Conservation (phyloP, 768 basidiomycete genomes). For the Podaxis sp. region DNA sequence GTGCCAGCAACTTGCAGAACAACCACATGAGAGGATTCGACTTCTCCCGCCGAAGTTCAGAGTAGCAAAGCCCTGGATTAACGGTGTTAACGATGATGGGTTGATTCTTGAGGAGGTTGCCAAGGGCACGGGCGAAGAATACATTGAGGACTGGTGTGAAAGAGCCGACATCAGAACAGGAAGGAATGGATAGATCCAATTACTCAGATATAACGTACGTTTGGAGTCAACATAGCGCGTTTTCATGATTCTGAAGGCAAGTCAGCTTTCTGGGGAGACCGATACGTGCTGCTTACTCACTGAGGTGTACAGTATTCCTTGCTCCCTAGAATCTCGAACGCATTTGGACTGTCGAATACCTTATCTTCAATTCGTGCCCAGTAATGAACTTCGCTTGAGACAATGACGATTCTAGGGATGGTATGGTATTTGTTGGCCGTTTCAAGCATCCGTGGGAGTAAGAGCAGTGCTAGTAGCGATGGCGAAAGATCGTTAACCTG, state of each 20-base stretch:
- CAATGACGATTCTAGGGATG: slow-evolving; percentile 30
- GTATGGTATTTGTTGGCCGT: slow-evolving; percentile 25
- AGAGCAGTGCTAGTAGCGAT: slow-evolving; percentile 30
- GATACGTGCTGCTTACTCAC: neutral
- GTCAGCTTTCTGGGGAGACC: neutral
- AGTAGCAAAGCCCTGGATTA: slow-evolving; percentile 41
- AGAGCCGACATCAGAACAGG: neutral
- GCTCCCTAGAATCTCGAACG: slow-evolving; percentile 25
- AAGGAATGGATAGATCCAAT: neutral
- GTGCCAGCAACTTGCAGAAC: slow-evolving; percentile 23
- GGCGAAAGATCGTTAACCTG: slow-evolving; percentile 41
- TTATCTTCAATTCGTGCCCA: slow-evolving; percentile 19
- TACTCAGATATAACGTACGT: slow-evolving; percentile 19
- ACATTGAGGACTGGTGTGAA: slow-evolving; percentile 32
- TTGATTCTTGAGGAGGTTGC: slow-evolving; percentile 23
- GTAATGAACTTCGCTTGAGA: slow-evolving; percentile 36
- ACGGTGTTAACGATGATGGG: slow-evolving; percentile 31
- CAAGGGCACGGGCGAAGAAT: slow-evolving; percentile 34
- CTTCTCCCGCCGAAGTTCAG: slow-evolving; percentile 23
- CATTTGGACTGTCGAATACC: slow-evolving; percentile 17
- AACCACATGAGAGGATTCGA: neutral
- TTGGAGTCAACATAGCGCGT: slow-evolving; percentile 29
- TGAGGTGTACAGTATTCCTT: slow-evolving; percentile 22
- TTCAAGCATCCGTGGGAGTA: slow-evolving; percentile 35
- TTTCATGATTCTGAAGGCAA: neutral